Evolutionary conservation across 2,329 filamentous ascomycete species (phyloP), one percentile per base, ranked within the genome.

Genomic region (Pyricularia grisea): DNA sequence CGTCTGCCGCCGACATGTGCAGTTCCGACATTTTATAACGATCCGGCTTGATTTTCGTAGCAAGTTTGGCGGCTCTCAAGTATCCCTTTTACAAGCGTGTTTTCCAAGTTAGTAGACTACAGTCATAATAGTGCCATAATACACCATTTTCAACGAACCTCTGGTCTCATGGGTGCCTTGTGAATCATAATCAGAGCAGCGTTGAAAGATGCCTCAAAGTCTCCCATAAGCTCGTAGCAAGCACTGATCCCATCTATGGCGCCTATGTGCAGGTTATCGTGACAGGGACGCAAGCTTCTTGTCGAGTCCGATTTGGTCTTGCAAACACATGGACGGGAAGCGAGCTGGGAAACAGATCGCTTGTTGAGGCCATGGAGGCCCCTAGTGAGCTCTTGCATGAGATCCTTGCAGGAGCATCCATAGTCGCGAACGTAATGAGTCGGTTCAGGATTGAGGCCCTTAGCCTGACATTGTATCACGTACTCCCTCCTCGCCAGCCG

Each of bases 171-270:
- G 11, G 50, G 30, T n/a, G 50, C 50, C 67, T 61, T 68, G 14
- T 30, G 67, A n/a, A 68, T 55, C 27, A 68, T 20, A n/a, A 68
- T 31, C 12, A 68, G 14, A 4, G 50, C 67, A 30, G 55, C 33
- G 12, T 58, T 7, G 33, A 33, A 68, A 4, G 67, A 55, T 1
- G 25, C 25, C 30, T 28, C 50, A 68, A 61, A 68, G 55, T 68
- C 67, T 14, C n/a, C 33, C 20, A 30, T n/a, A 12, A 58, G 50
- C n/a, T 68, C 67, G 11, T 61, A 63, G 30, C 27, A 60, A 61
- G 67, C 67, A 30, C 50, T 25, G 4, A 58, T n/a, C 10, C 67
- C 67, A 31, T 68, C 67, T 17, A 63, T 17, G 36, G 67, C 67
- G n/a, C 27, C 25, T 55, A 68, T 31, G 30, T 68, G 67, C 27